Evolutionary conservation across 2,329 filamentous ascomycete genomes (phyloP), one percentile per base, ranked within the genome.

Genomic region (Cytospora piceae): DNA sequence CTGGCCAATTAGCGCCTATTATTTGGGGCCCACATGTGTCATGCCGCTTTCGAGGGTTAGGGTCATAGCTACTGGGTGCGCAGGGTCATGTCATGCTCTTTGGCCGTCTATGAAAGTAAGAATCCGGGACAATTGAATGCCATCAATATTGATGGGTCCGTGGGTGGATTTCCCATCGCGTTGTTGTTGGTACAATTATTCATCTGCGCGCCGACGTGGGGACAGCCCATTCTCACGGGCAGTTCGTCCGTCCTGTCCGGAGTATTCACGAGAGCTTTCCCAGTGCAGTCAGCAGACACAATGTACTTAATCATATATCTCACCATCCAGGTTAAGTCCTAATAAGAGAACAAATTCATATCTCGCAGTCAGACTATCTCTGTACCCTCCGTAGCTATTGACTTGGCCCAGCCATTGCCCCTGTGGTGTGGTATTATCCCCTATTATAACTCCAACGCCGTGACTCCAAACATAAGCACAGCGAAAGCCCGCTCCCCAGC

Each of bases 371-470:
- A n/a, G 39, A 20, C 39, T 42, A 42, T 15, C 34, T 37, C 11
- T 34, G 14, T 9, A 42, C 4, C 39, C 15, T 42, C 39, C 4
- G 17, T 42, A 42, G 15, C 14, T 7, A 42, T 20, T n/a, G 20
- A 42, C 39, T n/a, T n/a, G 20, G 6, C 39, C 39, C 39, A n/a
- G 20, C 17, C 39, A 42, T 42, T 42, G 39, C 39, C 17, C 34
- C 39, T 42, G 37, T 46, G 39, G 60, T 42, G 37, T 46, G 39
- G 60, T 60, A 39, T 63, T 24, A 2, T 22, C 24, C 22, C 34
- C 42, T n/a, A 27, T 42, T 53, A 49, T 12, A 37, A 6, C 52
- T 6, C 31, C 15, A 63, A 61, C 59, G 49, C 63, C 63, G n/a
- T 22, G 34, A 57, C 59, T 29, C 52, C 63, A 51, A 49, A 63